These are phyloP conservation scores for Auxenochlorella protothecoides DNA, from an alignment of 139 green algal genomes.

Conservation along the genomic window DNA sequence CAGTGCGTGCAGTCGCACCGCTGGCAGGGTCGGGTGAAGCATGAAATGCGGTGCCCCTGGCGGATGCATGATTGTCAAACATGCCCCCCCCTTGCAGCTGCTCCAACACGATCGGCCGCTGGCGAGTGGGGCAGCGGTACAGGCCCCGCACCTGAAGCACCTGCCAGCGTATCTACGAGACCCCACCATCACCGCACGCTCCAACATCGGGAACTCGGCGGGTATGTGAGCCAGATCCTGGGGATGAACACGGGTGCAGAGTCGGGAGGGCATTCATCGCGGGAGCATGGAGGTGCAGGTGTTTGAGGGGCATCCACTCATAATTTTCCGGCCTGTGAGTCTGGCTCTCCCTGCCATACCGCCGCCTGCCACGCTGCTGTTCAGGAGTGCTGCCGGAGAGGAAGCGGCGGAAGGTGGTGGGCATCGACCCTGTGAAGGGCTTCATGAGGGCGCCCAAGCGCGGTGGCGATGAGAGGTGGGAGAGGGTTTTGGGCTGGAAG, in stretches of 20 bases:
- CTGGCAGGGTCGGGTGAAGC: too few species aligned
- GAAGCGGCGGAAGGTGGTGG: constrained; percentile 26
- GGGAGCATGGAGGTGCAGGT: not conserved
- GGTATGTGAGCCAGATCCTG: too few species aligned
- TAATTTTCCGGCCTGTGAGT: not conserved
- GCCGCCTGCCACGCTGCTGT: not conserved
- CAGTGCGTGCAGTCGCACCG: too few species aligned
- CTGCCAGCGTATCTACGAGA: constrained; percentile 66
- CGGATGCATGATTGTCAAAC: too few species aligned
- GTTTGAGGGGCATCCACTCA: too few species aligned
- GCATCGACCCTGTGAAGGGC: constrained; percentile 39
- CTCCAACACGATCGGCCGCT: constrained; percentile 76
- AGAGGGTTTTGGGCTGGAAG: not conserved
- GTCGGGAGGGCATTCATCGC: not conserved
- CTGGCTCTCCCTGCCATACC: not conserved
- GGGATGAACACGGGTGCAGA: not conserved
- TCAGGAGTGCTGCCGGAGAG: constrained; percentile 17
- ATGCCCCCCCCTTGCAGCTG: constrained; percentile 22
- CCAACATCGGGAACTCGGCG: too few species aligned
- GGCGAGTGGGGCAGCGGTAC: constrained; percentile 20
- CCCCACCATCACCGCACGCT: constrained; percentile 10
- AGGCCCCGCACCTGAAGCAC: constrained; percentile 62
- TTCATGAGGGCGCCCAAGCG: constrained; percentile 39
- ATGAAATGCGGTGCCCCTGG: too few species aligned
- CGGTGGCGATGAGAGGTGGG: constrained; percentile 3